Conservation (phyloP, 371 early-diverging fungal species). For the Zychaea mexicana region DNA sequence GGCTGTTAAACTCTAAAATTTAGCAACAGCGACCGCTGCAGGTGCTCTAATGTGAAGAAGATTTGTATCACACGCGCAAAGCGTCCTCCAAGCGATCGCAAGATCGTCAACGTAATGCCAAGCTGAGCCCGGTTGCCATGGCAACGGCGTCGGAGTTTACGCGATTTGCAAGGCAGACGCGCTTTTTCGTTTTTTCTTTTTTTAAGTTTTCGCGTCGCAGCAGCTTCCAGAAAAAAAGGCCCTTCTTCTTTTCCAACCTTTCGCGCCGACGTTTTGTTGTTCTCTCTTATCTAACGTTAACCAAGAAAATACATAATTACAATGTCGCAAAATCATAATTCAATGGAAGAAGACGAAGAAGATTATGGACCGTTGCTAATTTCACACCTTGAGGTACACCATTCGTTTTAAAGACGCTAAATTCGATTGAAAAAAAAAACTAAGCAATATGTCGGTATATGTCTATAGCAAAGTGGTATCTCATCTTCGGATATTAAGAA, state of each 20-base stretch:
- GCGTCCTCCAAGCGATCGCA: too few relatives aligned
- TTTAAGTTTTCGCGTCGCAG: not conserved
- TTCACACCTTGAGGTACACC: constrained; percentile 22
- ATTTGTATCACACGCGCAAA: too few relatives aligned
- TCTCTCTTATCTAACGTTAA: not conserved
- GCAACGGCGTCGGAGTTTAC: not conserved
- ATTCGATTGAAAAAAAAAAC: not conserved
- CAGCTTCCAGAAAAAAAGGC: not conserved
- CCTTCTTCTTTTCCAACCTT: not conserved
- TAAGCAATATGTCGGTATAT: not conserved
- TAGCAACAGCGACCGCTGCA: too few relatives aligned
- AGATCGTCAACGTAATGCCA: too few relatives aligned
- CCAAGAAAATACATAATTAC: not conserved
- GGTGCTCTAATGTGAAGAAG: too few relatives aligned
- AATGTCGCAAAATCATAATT: constrained; percentile 23
- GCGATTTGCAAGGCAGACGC: not conserved
- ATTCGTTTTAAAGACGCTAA: too few relatives aligned
- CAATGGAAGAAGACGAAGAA: constrained; percentile 20
- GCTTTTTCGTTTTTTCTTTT: too few relatives aligned
- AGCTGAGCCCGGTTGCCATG: constrained; percentile 6
- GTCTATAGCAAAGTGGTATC: constrained; percentile 78
- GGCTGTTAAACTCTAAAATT: too few relatives aligned
- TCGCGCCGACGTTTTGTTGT: not conserved
- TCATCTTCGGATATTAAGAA: constrained; percentile 85
- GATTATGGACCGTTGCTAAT: constrained; percentile 28